Base-by-base conservation (phyloP, 2,329 filamentous ascomycete genomes). In the Stachybotrys elegans region DNA sequence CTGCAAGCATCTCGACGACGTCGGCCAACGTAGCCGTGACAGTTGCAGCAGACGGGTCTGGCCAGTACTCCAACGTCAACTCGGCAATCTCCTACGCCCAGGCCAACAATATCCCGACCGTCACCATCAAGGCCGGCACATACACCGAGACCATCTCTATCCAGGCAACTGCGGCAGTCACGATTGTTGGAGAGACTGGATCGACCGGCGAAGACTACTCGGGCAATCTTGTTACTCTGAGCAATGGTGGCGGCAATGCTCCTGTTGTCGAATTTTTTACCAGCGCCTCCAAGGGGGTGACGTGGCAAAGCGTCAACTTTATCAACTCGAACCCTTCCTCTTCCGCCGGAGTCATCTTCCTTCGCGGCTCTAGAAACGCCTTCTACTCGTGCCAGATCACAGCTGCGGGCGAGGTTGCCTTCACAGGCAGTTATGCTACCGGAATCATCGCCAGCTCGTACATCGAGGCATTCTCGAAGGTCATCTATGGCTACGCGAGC, bases 41-140 rank as follows among this genome's bases (percentile, higher is more conserved):
- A 2, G 71, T 74, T 40, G 68, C 69, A 14, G 46, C 60, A 1
- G 69, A 72, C 49, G 67, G 67, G 22, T 65, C 59, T 19, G 69
- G 64, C 17, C 66, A 72, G 39, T 73, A 67, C 44, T 70, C 68
- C 14, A 67, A 61, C 11, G 71, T 75, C 51, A 63, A 62, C 40
- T 59, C 66, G 14, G 70, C 70, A 22, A 61, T 74, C 16, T 56
- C 62, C 4, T 69, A 67, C 22, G 72, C 72, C 1, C 53, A 55
- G 23, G 48, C 51, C 63, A 63, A 62, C 41, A 61, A 56, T 2
- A 58, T 68, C 19, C 61, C 70, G 2, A 72, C 70, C 0, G 68
- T 75, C 2, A 62, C 65, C 12, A 59, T 73, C 16, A 59, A 66
- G 5, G 61, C 68, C 2, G 71, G 71, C 13, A 72, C 67, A 1